Evolutionary conservation across 345 rosid species (phyloP).

Genomic region (Eucalyptus erythrocorys): DNA sequence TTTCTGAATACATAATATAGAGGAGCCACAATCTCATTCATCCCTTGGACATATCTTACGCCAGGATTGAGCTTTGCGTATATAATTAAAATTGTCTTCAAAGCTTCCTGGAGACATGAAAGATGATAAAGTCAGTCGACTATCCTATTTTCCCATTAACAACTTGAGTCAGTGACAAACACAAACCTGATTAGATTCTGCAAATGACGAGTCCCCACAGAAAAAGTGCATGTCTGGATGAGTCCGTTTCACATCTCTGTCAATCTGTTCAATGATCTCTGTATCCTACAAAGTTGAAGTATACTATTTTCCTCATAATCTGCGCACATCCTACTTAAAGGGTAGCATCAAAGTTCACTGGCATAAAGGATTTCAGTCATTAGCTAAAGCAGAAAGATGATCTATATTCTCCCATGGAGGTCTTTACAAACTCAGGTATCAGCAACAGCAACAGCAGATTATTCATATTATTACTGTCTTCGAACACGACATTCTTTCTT

Average conservation of each 20-base stretch:
- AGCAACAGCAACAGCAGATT: background rate
- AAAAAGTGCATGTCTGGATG: constrained; percentile 96
- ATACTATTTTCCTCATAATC: background rate
- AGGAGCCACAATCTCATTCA: constrained; percentile 96
- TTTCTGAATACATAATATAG: constrained; percentile 72
- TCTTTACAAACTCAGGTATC: background rate
- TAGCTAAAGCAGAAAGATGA: background rate
- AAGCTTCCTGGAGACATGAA: constrained; percentile 51
- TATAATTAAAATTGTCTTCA: constrained; percentile 58
- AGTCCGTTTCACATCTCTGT: constrained; percentile 91
- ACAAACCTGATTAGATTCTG: constrained; percentile 76
- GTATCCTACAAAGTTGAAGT: constrained; percentile 46
- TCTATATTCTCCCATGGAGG: background rate
- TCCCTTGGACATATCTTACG: constrained; percentile 97
- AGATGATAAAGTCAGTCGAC: background rate
- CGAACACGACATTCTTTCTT: background rate
- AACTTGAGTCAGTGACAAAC: background rate
- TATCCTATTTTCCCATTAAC: background rate
- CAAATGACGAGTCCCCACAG: constrained; percentile 70
- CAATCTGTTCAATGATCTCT: constrained; percentile 88
- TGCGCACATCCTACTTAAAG: background rate
- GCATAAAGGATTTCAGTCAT: background rate
- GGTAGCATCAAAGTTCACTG: background rate
- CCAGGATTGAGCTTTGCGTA: constrained; percentile 98
- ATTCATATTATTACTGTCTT: background rate